These are phyloP conservation scores for Phytomonas francai DNA, from an alignment of 208 protist species.

Conservation along the genomic window DNA sequence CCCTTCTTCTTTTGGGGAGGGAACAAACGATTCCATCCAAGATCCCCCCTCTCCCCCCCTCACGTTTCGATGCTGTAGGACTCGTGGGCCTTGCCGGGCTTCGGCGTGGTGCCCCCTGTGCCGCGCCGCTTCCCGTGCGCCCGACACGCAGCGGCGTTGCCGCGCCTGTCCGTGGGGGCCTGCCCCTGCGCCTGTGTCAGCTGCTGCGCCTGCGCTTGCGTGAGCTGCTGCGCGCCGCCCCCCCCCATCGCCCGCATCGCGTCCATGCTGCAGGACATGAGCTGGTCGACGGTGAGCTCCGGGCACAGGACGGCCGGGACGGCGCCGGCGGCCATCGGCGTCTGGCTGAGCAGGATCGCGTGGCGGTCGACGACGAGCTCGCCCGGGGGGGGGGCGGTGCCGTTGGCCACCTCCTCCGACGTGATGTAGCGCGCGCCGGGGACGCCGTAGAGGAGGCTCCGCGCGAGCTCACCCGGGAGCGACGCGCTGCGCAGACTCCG, in stretches of 20 bases:
- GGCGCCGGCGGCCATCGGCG: slow-evolving; percentile 8
- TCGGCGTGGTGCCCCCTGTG: slow-evolving; percentile 10
- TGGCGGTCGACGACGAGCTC: slow-evolving; percentile 31
- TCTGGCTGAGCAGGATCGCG: slow-evolving; percentile 21
- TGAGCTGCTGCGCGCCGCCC: slow-evolving; percentile 6
- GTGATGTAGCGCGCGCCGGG: slow-evolving; percentile 32
- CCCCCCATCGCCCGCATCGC: slow-evolving; percentile 18
- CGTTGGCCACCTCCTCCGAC: slow-evolving; percentile 18
- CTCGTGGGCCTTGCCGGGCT: slow-evolving; percentile 8
- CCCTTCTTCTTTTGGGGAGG: too few relatives aligned
- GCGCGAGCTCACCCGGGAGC: slow-evolving; percentile 12
- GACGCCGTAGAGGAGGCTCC: slow-evolving; percentile 27
- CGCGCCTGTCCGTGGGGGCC: slow-evolving; percentile 4
- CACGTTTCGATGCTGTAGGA: too few relatives aligned
- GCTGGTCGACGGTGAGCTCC: slow-evolving; percentile 22
- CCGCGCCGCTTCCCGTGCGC: neutral
- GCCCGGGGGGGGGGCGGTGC: too few relatives aligned
- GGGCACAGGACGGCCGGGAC: slow-evolving; percentile 11
- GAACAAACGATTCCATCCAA: too few relatives aligned
- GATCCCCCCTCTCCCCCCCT: neutral
- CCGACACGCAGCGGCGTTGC: slow-evolving; percentile 9
- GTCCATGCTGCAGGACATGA: slow-evolving; percentile 31
- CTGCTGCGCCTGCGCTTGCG: too few relatives aligned
- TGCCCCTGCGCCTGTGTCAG: slow-evolving; percentile 1
- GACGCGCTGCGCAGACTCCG: slow-evolving; percentile 1